These are phyloP conservation scores for Pseudodiploospora longispora DNA, from an alignment of 2,329 filamentous ascomycete species.

Conservation along the genomic window DNA sequence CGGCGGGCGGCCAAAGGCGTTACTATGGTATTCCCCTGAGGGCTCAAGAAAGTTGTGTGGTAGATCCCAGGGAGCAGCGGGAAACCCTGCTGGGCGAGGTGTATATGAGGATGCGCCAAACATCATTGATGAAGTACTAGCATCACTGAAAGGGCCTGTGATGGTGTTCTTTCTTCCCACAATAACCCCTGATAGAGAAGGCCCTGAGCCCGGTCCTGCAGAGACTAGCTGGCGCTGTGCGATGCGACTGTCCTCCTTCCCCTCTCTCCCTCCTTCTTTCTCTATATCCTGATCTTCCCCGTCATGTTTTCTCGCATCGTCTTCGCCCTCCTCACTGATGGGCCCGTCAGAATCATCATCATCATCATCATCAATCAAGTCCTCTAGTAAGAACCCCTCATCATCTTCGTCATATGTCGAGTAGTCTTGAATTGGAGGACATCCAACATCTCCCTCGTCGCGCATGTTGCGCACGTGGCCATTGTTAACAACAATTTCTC, in stretches of 20 bases:
- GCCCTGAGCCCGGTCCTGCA: no score
- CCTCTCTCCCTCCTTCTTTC: background rate
- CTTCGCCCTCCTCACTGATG: conserved; percentile 5
- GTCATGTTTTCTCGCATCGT: conserved; percentile 5
- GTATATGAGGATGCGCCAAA: conserved; percentile 14
- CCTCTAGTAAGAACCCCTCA: conserved; percentile 25
- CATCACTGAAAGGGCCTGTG: conserved; percentile 4
- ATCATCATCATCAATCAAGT: conserved; percentile 18
- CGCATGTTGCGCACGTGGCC: conserved; percentile 66
- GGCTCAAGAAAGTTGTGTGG: conserved; percentile 5
- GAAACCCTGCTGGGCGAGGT: conserved; percentile 11
- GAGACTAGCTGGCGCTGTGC: conserved; percentile 4
- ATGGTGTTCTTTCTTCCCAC: background rate
- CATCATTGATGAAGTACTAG: conserved; percentile 1
- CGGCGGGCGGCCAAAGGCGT: background rate
- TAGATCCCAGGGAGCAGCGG: conserved; percentile 7
- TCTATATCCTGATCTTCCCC: conserved; percentile 5
- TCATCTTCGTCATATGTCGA: conserved; percentile 28
- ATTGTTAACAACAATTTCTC: conserved; percentile 80
- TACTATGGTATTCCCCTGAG: conserved; percentile 4
- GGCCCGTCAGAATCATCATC: background rate
- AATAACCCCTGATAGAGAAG: no score
- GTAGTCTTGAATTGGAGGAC: conserved; percentile 10
- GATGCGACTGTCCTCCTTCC: conserved; percentile 11
- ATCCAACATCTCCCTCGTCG: conserved; percentile 42